These are phyloP conservation scores for Cyberlindnera misumaiensis DNA, from an alignment of 805 yeast genomes.

Conservation along the genomic window DNA sequence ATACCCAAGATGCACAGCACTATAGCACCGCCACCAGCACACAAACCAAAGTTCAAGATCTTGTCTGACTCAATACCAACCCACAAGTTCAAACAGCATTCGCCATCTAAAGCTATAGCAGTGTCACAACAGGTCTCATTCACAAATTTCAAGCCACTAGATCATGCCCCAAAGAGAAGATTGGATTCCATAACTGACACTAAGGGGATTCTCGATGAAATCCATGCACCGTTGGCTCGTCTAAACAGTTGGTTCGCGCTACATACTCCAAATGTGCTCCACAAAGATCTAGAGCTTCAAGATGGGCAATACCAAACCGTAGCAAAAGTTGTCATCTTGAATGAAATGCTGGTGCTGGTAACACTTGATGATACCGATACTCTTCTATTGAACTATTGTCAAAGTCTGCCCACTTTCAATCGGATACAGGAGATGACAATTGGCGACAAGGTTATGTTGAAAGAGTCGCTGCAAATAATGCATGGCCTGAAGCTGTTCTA, in stretches of 20 bases:
- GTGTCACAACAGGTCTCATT: background rate
- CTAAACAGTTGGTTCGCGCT: slow-evolving; percentile 20
- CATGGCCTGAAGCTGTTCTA: slow-evolving; percentile 11
- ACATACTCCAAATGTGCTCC: slow-evolving; percentile 3
- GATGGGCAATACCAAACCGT: slow-evolving; percentile 3
- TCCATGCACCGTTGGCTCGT: slow-evolving; percentile 13
- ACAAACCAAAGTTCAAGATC: background rate
- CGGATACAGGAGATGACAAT: slow-evolving; percentile 8
- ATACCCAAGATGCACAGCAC: too few species aligned
- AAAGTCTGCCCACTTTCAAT: slow-evolving; percentile 4
- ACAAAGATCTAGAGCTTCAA: background rate
- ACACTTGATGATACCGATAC: slow-evolving; percentile 5
- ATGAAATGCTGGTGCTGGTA: slow-evolving; percentile 11
- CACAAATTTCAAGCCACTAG: background rate
- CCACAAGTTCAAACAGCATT: background rate
- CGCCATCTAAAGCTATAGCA: background rate
- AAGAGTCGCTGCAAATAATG: slow-evolving; percentile 5
- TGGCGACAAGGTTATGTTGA: slow-evolving; percentile 11
- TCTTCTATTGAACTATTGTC: slow-evolving; percentile 15
- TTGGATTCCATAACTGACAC: background rate
- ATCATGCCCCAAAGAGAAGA: background rate
- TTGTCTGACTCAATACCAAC: background rate
- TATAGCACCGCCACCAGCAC: background rate
- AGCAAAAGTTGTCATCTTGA: slow-evolving; percentile 4
- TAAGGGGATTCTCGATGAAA: slow-evolving; percentile 2